phyloP scores from a whole-genome alignment of 1,284 basidiomycete genomes.

The Moesziomyces antarcticus region DNA sequence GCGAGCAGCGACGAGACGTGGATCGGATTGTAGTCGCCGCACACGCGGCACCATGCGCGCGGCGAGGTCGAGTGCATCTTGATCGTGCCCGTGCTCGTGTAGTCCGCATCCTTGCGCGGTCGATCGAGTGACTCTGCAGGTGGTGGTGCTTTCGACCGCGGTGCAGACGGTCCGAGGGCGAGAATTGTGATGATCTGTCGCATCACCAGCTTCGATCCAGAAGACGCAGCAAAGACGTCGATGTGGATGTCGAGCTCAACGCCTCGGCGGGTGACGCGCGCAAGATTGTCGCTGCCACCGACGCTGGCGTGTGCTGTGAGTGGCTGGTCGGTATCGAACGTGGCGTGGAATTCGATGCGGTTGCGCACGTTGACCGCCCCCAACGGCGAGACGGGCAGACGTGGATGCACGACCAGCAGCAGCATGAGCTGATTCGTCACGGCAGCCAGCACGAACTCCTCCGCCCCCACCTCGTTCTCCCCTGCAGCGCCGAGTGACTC shows the following conservation, averaged over 20 bases:
- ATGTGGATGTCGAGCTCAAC: constrained; percentile 32
- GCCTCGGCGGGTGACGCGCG: constrained; percentile 13
- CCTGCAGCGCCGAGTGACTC: not conserved
- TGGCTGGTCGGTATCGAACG: not conserved
- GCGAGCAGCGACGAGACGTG: constrained; percentile 28
- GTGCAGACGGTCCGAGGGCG: not conserved
- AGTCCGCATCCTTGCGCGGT: too few species aligned
- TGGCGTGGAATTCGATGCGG: constrained; percentile 15
- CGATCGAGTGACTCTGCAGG: too few species aligned
- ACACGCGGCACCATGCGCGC: constrained; percentile 10
- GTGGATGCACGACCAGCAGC: constrained; percentile 29
- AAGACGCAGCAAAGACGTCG: constrained; percentile 8
- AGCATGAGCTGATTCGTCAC: constrained; percentile 36
- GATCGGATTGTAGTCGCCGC: constrained; percentile 33
- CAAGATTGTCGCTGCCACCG: constrained; percentile 15
- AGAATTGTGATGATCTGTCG: constrained; percentile 32
- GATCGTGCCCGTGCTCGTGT: not conserved
- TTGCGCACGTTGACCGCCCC: constrained; percentile 36
- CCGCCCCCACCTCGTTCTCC: not conserved
- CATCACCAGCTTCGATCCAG: constrained; percentile 1
- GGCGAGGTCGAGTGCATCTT: constrained; percentile 5
- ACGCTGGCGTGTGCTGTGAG: constrained; percentile 17
- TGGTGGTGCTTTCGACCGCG: not conserved
- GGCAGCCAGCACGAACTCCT: constrained; percentile 18
- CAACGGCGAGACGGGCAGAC: constrained; percentile 21